Percentiles rank a stretch among this genome's conserved stretches.
Conservation (phyloP, 2,329 filamentous ascomycete genomes). For the Scedosporium dehoogii region DNA sequence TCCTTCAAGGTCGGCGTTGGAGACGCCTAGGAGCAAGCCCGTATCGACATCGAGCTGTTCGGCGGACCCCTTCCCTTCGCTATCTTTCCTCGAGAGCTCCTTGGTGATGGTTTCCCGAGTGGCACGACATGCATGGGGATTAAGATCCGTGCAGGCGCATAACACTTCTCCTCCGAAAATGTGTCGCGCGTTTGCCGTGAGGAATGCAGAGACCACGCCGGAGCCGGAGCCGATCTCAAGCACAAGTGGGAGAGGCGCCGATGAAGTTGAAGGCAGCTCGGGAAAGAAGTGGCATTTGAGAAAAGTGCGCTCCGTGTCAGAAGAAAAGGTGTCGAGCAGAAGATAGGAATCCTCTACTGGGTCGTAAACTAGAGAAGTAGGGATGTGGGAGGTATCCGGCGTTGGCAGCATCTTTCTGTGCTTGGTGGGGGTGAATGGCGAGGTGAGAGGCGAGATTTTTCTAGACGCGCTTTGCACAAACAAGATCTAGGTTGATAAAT, state of each 20-base stretch:
- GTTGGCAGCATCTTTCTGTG: constrained; percentile 68
- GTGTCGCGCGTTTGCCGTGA: constrained; percentile 53
- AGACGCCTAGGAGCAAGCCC: constrained; percentile 52
- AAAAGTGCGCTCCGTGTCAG: constrained; percentile 56
- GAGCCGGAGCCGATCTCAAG: constrained; percentile 87
- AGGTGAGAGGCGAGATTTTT: too few species aligned
- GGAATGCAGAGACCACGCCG: constrained; percentile 85
- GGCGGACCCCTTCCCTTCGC: constrained; percentile 6
- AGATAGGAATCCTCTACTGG: constrained; percentile 94
- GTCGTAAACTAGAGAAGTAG: constrained; percentile 83
- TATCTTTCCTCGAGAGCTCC: constrained; percentile 25
- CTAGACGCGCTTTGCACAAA: too few species aligned
- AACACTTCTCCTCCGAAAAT: constrained; percentile 35
- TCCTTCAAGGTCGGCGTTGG: constrained; percentile 60
- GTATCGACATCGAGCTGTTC: constrained; percentile 22
- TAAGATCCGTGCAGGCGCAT: constrained; percentile 74
- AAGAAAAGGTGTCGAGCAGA: constrained; percentile 82
- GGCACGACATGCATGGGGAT: constrained; percentile 69
- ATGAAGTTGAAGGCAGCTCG: not conserved
- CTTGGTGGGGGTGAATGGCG: not conserved
- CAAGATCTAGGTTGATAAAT: too few species aligned
- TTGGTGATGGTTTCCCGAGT: constrained; percentile 55
- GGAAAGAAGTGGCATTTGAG: constrained; percentile 51
- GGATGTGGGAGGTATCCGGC: constrained; percentile 84
- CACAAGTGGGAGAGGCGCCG: constrained; percentile 45